Conservation (phyloP, 78 protist species). For the Polysphondylium violaceum region DNA sequence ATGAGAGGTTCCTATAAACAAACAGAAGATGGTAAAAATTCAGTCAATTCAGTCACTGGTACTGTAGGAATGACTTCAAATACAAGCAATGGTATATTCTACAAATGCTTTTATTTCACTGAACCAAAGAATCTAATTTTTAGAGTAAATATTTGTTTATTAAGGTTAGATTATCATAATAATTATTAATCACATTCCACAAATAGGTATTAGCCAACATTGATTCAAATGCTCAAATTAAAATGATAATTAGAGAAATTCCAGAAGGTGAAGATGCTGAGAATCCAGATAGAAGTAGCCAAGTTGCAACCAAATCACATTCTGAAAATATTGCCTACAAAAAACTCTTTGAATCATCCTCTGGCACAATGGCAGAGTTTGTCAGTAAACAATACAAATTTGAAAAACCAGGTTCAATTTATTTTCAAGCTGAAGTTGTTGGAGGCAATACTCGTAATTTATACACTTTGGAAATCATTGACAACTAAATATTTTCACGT, state of each 20-base stretch:
- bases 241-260: background rate
- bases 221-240: background rate
- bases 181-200: background rate
- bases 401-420: background rate
- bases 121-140: background rate
- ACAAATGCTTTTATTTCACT: background rate
- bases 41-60: background rate
- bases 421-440: background rate
- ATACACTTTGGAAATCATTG: background rate
- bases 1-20: background rate
- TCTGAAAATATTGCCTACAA: background rate
- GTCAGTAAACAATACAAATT: background rate
- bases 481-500: no score
- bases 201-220: background rate
- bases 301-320: background rate
- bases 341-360: background rate
- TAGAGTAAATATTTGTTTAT: background rate
- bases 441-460: background rate
- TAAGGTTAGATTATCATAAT: background rate
- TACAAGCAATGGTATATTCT: background rate
- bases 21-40: background rate
- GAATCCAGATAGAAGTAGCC: background rate
- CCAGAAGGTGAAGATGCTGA: background rate
- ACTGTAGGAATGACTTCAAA: background rate
- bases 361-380: background rate